phyloP scores from a whole-genome alignment of 75 land plant species.

The Pinus tabuliformis region DNA sequence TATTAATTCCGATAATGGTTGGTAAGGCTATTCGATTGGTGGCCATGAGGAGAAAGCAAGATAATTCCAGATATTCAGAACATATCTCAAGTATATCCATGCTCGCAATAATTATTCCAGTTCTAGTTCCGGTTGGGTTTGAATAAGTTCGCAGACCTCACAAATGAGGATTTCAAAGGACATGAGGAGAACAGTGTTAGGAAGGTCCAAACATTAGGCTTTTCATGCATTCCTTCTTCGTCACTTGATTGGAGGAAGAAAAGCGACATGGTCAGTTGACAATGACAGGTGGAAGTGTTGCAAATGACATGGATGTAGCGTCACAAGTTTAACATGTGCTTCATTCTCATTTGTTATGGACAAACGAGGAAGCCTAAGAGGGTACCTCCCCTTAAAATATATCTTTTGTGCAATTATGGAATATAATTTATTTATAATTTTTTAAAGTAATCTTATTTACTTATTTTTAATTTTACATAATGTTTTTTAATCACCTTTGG shows the following conservation, averaged over 20 bases:
- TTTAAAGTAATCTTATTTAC: too few species aligned
- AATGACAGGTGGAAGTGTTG: too few species aligned
- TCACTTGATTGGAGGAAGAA: conserved; percentile 55
- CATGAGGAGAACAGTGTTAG: neutral
- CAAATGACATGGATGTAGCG: too few species aligned
- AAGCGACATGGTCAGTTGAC: too few species aligned
- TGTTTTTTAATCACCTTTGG: too few species aligned
- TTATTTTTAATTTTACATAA: too few species aligned
- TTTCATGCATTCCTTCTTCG: conserved; percentile 9
- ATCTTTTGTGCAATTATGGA: too few species aligned
- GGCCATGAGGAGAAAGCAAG: conserved; percentile 45
- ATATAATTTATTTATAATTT: too few species aligned
- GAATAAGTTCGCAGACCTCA: conserved; percentile 28
- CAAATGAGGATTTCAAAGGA: conserved; percentile 18
- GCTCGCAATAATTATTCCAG: conserved; percentile 10
- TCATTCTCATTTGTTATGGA: too few species aligned
- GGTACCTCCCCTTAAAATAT: too few species aligned
- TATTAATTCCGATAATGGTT: conserved; percentile 15
- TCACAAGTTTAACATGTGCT: too few species aligned
- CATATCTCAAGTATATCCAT: conserved; percentile 47
- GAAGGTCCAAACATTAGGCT: neutral
- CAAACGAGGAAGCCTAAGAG: too few species aligned
- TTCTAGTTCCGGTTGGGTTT: conserved; percentile 8
- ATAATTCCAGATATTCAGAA: conserved; percentile 52
- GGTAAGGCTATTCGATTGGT: conserved; percentile 21